Conservation (phyloP, 306 rosid species). For the Ammopiptanthus mongolicus region DNA sequence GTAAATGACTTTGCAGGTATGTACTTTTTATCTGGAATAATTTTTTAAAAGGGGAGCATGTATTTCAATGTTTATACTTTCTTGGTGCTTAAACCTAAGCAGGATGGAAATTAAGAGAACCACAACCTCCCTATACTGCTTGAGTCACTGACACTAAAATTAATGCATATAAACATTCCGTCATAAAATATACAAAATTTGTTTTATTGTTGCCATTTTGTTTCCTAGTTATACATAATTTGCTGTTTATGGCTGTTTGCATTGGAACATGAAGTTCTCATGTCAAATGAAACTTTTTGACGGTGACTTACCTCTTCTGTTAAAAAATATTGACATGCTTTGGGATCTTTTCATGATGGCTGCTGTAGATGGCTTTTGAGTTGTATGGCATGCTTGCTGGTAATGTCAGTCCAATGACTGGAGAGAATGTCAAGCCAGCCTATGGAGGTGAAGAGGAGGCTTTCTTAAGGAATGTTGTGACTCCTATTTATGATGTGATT, state of each 20-base stretch:
- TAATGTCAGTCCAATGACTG: constrained; percentile 98
- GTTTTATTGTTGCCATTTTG: background rate
- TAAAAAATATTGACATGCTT: constrained; percentile 9
- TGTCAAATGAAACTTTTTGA: background rate
- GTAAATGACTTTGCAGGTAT: background rate
- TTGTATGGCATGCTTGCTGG: constrained; percentile 99
- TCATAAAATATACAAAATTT: background rate
- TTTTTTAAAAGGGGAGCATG: background rate
- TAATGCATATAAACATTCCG: background rate
- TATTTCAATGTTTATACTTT: background rate
- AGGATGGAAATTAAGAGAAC: background rate
- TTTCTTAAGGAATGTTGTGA: constrained; percentile 77
- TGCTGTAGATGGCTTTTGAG: constrained; percentile 90
- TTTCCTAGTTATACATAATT: background rate
- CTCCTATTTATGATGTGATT: constrained; percentile 88
- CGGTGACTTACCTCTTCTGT: background rate
- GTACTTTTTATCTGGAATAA: background rate
- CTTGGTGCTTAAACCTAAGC: constrained; percentile 3
- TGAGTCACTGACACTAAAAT: background rate
- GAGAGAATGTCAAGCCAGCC: constrained; percentile 96
- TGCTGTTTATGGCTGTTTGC: background rate
- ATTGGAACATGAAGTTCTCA: background rate
- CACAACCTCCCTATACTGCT: background rate
- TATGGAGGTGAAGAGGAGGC: constrained; percentile 98
- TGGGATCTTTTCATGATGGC: constrained; percentile 19